A percentile compares a stretch with the other conserved stretches of the same genome.
Conservation (phyloP, 805 yeast genomes). For the Candida alai region DNA sequence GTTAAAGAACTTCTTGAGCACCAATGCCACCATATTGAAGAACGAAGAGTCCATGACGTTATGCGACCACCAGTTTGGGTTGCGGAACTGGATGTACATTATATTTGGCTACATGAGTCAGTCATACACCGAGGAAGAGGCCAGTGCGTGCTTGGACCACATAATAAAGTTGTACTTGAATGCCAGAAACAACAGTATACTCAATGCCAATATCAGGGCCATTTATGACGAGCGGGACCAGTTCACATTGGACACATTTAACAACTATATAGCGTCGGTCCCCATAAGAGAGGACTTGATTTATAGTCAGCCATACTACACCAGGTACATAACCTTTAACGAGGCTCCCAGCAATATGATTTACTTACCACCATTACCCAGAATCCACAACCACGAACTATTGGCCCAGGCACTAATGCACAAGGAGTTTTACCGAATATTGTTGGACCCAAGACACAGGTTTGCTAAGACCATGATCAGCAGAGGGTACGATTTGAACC, state of each 20-base stretch:
- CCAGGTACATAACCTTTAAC: constrained; percentile 17
- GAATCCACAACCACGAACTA: constrained; percentile 22
- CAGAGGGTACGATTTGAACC: constrained; percentile 17
- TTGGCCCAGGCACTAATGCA: constrained; percentile 35
- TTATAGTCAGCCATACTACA: constrained; percentile 14
- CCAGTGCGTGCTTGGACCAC: constrained; percentile 25
- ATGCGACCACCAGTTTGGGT: constrained; percentile 14
- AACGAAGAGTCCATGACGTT: constrained; percentile 12
- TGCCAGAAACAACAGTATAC: constrained; percentile 12
- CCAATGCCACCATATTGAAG: constrained; percentile 11
- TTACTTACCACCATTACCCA: constrained; percentile 35
- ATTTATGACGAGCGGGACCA: constrained; percentile 8
- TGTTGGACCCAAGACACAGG: constrained; percentile 23
- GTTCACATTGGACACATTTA: constrained; percentile 16
- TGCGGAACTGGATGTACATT: constrained; percentile 13
- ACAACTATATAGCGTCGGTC: constrained; percentile 23
- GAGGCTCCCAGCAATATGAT: constrained; percentile 18
- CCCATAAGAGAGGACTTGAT: constrained; percentile 20
- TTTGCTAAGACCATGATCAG: constrained; percentile 19
- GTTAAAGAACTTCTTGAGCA: constrained; percentile 19
- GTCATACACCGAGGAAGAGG: constrained; percentile 16
- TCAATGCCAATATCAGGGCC: constrained; percentile 3
- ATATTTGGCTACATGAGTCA: constrained; percentile 24
- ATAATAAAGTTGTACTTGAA: constrained; percentile 29
- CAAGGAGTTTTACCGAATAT: constrained; percentile 32